A percentile compares a stretch with the other conserved stretches of the same genome.
phyloP scores from a whole-genome alignment of 1,284 basidiomycete genomes.

The Malassezia obtusa region DNA sequence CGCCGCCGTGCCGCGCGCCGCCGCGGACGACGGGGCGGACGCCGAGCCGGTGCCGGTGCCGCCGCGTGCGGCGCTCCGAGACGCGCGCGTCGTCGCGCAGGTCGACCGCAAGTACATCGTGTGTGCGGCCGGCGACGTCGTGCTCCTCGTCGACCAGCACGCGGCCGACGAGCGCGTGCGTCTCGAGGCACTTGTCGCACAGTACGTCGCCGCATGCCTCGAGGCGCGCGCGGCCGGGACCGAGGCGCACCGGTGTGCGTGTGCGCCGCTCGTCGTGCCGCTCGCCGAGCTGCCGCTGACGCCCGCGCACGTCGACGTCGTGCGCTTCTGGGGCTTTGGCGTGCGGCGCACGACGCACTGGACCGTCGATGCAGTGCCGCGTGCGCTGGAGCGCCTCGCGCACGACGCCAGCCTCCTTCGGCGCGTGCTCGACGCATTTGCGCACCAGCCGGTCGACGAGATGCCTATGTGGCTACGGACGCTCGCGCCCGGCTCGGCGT shows the following conservation, averaged over 20 bases:
- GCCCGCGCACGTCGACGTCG: background rate
- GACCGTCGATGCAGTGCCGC: background rate
- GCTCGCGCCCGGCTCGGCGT: background rate
- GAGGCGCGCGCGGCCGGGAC: background rate
- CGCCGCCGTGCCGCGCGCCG: too few relatives aligned
- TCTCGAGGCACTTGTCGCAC: constrained; percentile 66
- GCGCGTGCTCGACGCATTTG: background rate
- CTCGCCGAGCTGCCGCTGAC: background rate
- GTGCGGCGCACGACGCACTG: background rate
- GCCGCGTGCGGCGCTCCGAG: background rate
- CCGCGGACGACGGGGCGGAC: too few relatives aligned
- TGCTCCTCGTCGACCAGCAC: constrained; percentile 84
- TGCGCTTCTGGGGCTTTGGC: background rate
- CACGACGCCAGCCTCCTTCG: background rate
- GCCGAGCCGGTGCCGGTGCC: background rate
- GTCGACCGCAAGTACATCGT: constrained; percentile 80
- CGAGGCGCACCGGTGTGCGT: background rate
- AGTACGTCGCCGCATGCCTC: constrained; percentile 53
- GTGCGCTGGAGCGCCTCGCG: background rate
- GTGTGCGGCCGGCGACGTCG: constrained; percentile 51
- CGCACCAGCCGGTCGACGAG: background rate
- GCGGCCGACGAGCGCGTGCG: constrained; percentile 85
- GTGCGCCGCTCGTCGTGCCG: background rate
- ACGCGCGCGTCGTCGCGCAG: constrained; percentile 56
- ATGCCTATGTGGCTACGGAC: background rate